Base-by-base conservation (phyloP, 345 rosid species). In the Erodium maritimum region DNA sequence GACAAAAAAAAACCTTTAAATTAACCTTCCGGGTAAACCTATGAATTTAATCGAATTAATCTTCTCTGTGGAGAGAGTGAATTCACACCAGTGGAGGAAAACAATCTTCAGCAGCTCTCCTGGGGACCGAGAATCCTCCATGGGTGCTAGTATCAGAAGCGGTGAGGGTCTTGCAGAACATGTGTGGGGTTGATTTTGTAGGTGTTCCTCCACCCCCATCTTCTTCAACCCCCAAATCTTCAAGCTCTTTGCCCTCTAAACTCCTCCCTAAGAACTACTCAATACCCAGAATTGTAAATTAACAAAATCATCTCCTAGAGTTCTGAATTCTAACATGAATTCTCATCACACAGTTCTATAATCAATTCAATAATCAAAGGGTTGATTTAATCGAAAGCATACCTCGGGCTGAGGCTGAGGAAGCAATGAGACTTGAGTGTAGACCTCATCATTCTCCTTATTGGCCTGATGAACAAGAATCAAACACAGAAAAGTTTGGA, bases 71-170 rank as follows among this genome's bases (percentile, higher is more conserved):
- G 19, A 22, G 56, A 58, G 50, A 62, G 11, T 17, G 14, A 33
- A 48, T 50, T 52, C 56, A 23, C 65, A 88, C 96, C 74, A 88
- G 80, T 59, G 89, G 87, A 69, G 96, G 78, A 23, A 88, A 86
- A 66, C 96, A 88, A 62, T 88, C 96, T 72, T 88, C 96, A 10
- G 96, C 96, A 46, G 94, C 94, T 76, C 96, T 68, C 51, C 96
- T 80, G 6, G 94, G 94, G 56, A 88, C 96, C 4, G 96, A 88
- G 74, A 88, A 88, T 50, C 96, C 96, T 62, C 96, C 96, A 73
- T 88, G 96, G 3, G 96, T 88, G 75, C 96, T 88, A 48, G 96
- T 88, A 73, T 88, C 96, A 56, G 96, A 84, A 68, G 95, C 95
- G 19, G 95, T 87, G 52, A 87, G 80, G 48, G 95, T 84, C 71